A percentile compares a stretch with the other conserved stretches of the same genome.
phyloP scores from a whole-genome alignment of 139 green algal species.

The Edaphochlamys debaryana region DNA sequence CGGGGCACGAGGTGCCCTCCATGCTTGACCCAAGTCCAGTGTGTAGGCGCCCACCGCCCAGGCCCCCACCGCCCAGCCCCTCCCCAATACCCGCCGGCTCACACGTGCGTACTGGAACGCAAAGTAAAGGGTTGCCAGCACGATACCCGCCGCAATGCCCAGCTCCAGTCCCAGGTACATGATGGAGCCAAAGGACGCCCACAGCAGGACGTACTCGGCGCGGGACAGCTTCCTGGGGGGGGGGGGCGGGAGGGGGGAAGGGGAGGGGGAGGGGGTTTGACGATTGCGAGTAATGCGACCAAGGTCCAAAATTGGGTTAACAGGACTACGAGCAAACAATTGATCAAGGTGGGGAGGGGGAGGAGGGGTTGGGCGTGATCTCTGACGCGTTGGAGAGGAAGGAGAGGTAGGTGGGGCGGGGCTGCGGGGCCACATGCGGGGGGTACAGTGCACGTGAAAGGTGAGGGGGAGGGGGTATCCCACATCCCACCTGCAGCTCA shows the following conservation, averaged over 20 bases:
- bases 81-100: neutral
- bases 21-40: neutral
- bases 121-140: slow-evolving; percentile 79
- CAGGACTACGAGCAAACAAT: too few relatives aligned
- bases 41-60: neutral
- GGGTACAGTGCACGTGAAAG: too few relatives aligned
- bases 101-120: slow-evolving; percentile 73
- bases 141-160: slow-evolving; percentile 76
- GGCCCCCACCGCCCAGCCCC: neutral
- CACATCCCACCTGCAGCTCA: slow-evolving; percentile 29
- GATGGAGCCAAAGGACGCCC: slow-evolving; percentile 75
- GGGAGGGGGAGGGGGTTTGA: too few relatives aligned
- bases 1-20: neutral
- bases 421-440: too few relatives aligned
- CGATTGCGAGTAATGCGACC: too few relatives aligned
- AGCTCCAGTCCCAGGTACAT: slow-evolving; percentile 59
- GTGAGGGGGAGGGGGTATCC: too few relatives aligned
- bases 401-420: too few relatives aligned
- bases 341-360: too few relatives aligned
- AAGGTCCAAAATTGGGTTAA: too few relatives aligned
- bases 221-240: slow-evolving; percentile 58
- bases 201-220: slow-evolving; percentile 81
- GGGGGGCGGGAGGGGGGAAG: too few relatives aligned
- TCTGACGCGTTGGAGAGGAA: too few relatives aligned
- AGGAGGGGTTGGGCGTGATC: too few relatives aligned